phyloP scores from a whole-genome alignment of 768 basidiomycete species.

The Steccherinum ochraceum region DNA sequence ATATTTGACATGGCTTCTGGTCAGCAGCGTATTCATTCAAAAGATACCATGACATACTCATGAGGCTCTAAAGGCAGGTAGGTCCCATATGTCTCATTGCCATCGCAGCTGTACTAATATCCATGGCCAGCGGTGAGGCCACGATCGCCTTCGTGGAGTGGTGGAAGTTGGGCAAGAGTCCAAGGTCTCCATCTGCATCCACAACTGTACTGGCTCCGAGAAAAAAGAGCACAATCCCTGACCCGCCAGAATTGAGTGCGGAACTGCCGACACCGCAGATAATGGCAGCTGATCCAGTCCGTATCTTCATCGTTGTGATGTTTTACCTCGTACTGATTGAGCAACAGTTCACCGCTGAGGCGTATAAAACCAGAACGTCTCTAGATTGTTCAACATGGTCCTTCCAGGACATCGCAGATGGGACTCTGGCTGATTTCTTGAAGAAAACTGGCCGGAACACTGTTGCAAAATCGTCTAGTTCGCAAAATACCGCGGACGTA shows the following conservation, averaged over 20 bases:
- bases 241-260: conserved; percentile 29
- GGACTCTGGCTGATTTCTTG: conserved; percentile 34
- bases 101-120: neutral
- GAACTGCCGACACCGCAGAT: conserved; percentile 24
- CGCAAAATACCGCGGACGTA: conserved; percentile 10
- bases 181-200: conserved; percentile 11
- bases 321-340: neutral
- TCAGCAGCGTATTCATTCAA: conserved; percentile 14
- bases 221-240: conserved; percentile 16
- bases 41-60: neutral
- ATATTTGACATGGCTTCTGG: conserved; percentile 58
- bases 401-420: conserved; percentile 58
- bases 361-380: conserved; percentile 49
- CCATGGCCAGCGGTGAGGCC: conserved; percentile 49
- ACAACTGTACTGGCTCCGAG: conserved; percentile 5
- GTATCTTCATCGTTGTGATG: conserved; percentile 13
- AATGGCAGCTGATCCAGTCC: conserved; percentile 47
- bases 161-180: conserved; percentile 36
- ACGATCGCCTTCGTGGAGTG: conserved; percentile 56
- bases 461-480: neutral
- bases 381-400: conserved; percentile 50
- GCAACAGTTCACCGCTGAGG: conserved; percentile 56
- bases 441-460: neutral
- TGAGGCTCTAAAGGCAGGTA: conserved; percentile 19
- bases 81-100: conserved; percentile 2